Conservation (phyloP, 176 grass and related monocot species). For the Poa pratensis region DNA sequence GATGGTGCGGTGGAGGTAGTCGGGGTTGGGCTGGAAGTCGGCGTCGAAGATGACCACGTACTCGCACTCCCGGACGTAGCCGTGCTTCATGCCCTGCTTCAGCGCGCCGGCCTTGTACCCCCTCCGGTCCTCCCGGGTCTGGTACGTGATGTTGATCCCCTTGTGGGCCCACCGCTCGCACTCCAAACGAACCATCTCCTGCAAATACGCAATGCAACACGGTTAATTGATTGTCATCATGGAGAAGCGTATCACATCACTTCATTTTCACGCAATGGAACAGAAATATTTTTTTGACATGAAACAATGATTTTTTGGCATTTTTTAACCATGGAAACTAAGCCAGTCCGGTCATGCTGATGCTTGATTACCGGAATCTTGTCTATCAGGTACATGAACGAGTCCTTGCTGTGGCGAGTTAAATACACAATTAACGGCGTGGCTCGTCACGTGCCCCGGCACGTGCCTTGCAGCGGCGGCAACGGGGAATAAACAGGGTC, state of each 20-base stretch:
- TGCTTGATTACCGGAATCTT: background rate
- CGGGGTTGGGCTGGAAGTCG: slow-evolving; percentile 89
- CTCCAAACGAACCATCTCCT: slow-evolving; percentile 84
- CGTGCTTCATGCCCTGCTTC: slow-evolving; percentile 78
- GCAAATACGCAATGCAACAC: background rate
- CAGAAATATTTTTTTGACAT: no score
- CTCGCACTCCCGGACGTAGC: slow-evolving; percentile 83
- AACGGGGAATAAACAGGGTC: slow-evolving; percentile 11
- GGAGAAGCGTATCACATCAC: no score
- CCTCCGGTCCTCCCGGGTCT: slow-evolving; percentile 79
- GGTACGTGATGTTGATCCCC: slow-evolving; percentile 92
- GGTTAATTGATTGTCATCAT: no score
- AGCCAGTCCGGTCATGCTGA: background rate
- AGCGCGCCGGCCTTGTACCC: slow-evolving; percentile 95
- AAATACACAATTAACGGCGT: background rate
- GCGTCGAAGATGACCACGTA: slow-evolving; percentile 90
- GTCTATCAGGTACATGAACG: background rate
- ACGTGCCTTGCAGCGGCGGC: background rate
- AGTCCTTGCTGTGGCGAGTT: slow-evolving; percentile 3
- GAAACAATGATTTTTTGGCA: no score
- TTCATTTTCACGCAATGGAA: no score
- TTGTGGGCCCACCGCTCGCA: slow-evolving; percentile 89
- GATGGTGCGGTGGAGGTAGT: slow-evolving; percentile 76
- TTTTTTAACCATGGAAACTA: no score
- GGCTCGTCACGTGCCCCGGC: background rate